These are phyloP conservation scores for Amylocarpus encephaloides DNA, from an alignment of 2,329 filamentous ascomycete genomes.

Conservation along the genomic window DNA sequence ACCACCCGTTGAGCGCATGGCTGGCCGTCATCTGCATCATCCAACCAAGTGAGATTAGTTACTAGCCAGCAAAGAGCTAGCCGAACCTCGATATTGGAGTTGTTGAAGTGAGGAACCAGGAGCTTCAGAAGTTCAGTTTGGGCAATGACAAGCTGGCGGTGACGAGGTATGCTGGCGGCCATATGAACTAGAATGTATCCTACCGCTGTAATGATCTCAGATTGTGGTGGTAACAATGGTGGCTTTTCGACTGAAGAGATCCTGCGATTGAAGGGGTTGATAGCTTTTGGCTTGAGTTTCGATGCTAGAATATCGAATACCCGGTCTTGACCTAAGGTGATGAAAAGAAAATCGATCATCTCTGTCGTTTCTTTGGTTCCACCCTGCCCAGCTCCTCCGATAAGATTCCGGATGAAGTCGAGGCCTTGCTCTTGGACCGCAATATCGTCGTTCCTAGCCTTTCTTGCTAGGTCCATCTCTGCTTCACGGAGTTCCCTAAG, in stretches of 20 bases:
- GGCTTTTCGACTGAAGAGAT: slow-evolving; percentile 36
- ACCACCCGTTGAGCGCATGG: slow-evolving; percentile 60
- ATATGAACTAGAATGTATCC: slow-evolving; percentile 83
- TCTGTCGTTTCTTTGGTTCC: slow-evolving; percentile 47
- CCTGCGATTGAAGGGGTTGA: slow-evolving; percentile 47
- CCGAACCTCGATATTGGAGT: slow-evolving; percentile 67
- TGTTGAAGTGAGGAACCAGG: slow-evolving; percentile 66
- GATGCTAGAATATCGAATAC: slow-evolving; percentile 75
- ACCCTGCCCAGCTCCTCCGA: slow-evolving; percentile 54
- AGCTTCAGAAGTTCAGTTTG: slow-evolving; percentile 71
- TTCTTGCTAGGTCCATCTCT: slow-evolving; percentile 61
- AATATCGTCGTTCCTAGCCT: slow-evolving; percentile 69
- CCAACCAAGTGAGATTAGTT: slow-evolving; percentile 78
- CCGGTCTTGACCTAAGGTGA: slow-evolving; percentile 65
- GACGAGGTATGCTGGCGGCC: slow-evolving; percentile 70
- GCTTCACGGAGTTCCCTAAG: slow-evolving; percentile 52
- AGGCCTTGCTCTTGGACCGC: slow-evolving; percentile 87
- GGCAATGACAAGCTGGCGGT: slow-evolving; percentile 70
- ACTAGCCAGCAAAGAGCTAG: slow-evolving; percentile 76
- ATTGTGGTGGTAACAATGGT: slow-evolving; percentile 49
- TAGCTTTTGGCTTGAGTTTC: slow-evolving; percentile 61
- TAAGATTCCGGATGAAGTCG: slow-evolving; percentile 83
- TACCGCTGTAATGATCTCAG: slow-evolving; percentile 70
- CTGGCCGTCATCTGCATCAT: slow-evolving; percentile 61
- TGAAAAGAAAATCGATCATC: slow-evolving; percentile 83